Evolutionary conservation across 2,329 filamentous ascomycete genomes (phyloP), one percentile per base, ranked within the genome.

Genomic region (Leptographium flavum): DNA sequence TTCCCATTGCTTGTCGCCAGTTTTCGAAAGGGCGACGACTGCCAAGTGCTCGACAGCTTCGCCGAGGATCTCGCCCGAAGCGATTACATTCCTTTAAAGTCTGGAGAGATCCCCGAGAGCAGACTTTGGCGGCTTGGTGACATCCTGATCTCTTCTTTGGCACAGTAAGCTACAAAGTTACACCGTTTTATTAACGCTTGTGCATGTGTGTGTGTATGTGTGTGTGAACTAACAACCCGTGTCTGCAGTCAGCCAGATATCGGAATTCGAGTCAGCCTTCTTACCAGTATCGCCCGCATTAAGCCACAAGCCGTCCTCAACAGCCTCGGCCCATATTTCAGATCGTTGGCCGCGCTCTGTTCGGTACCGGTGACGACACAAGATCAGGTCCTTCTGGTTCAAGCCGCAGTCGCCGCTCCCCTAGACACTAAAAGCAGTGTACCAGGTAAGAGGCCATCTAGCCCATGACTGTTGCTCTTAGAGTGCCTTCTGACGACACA

Each of bases 1-100:
- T 60, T 72, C 28, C 65, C 63, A 28, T 60, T 78, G 9, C 57
- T 78, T 23, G 57, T 74, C 21, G 61, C 65, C 13, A 66, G 74
- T 50, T 76, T 74, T 58, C 66, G 68, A 28, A 55, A 58, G 43
- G 33, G 56, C 39, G 66, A 71, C 42, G 76, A 81, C 56, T 56
- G 70, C 35, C 57, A 56, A 30, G 65, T 75, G 45, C 58, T 79
- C 31, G 58, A 62, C 38, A 48, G 55, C 23, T 68, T 79, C 46
- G 60, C 66, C 33, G 53, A 55, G n/a, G 70, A 73, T 49, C 56
- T 71, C 37, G 53, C 59, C 9, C 54, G 55, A 11, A 57, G 57
- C n/a, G 55, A 60, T 22, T 60, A 66, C 39, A 45, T 55, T 11
- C 53, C 56, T 17, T 63, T 71, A 50, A 53, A 57, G 19, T 58